These are phyloP conservation scores for Telopea speciosissima DNA, from an alignment of 177 flowering plant genomes.

Conservation along the genomic window DNA sequence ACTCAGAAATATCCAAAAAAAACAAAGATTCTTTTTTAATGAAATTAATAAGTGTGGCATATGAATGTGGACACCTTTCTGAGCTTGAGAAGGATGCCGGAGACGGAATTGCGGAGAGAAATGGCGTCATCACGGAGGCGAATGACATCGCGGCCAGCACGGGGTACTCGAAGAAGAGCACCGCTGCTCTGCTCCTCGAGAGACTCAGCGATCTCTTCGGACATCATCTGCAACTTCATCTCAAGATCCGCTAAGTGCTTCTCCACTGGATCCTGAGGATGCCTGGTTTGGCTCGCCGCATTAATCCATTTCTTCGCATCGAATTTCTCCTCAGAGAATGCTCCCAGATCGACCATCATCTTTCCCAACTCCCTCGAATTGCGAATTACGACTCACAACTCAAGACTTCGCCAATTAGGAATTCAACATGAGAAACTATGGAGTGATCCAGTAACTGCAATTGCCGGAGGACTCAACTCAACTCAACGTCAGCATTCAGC, in stretches of 20 bases:
- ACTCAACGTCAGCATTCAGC: too few relatives aligned
- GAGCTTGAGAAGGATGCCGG: constrained; percentile 53
- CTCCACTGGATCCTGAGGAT: constrained; percentile 72
- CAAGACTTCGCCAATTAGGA: too few relatives aligned
- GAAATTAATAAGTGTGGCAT: too few relatives aligned
- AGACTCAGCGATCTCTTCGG: constrained; percentile 79
- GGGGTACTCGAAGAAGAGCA: constrained; percentile 73
- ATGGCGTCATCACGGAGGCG: constrained; percentile 78
- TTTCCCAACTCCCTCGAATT: constrained; percentile 4
- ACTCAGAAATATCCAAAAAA: too few relatives aligned
- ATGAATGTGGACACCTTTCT: constrained; percentile 37
- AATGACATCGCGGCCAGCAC: constrained; percentile 70
- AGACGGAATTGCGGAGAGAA: constrained; percentile 53
- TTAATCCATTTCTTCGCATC: constrained; percentile 98
- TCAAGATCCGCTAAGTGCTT: constrained; percentile 72
- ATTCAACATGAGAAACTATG: too few relatives aligned
- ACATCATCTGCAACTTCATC: constrained; percentile 75
- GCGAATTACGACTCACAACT: too few relatives aligned
- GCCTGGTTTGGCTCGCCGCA: constrained; percentile 53
- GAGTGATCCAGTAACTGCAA: too few relatives aligned
- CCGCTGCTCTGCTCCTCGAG: constrained; percentile 75
- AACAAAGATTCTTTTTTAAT: too few relatives aligned
- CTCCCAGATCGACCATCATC: constrained; percentile 83
- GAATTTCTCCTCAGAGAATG: constrained; percentile 86
- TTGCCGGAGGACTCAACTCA: too few relatives aligned